Evolutionary conservation across 202 grass and related monocot species (phyloP).

Genomic region (Panicum hallii): DNA sequence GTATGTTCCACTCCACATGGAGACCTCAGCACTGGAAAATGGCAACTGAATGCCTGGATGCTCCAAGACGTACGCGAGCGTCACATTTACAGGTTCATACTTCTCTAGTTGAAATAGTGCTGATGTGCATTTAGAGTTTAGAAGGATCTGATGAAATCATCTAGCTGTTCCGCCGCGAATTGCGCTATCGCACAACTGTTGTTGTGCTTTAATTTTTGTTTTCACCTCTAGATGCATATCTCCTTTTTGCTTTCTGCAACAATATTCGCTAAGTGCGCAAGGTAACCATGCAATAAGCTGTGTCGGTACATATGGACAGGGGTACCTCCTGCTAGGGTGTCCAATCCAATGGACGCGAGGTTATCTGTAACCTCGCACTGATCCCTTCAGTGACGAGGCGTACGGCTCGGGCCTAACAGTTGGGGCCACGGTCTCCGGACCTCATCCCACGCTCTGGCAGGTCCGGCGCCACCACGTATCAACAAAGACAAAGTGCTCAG

Average conservation of each 20-base stretch:
- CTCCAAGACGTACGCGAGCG: neutral
- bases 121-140: neutral
- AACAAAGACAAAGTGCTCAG: no score
- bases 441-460: no score
- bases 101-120: neutral
- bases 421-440: no score
- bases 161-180: neutral
- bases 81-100: neutral
- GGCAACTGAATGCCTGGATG: neutral
- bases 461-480: no score
- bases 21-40: neutral
- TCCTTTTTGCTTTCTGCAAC: neutral
- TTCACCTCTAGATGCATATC: neutral
- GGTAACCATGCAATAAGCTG: neutral
- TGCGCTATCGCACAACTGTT: neutral
- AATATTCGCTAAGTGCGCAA: neutral
- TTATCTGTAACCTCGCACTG: no score
- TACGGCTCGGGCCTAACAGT: no score
- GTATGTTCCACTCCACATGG: neutral
- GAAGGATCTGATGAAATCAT: neutral
- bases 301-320: no score
- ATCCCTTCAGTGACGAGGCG: no score
- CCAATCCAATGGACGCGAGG: no score
- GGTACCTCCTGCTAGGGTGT: no score
- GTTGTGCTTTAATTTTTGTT: neutral